Evolutionary conservation across 129 eudicot species (phyloP).

Genomic region (Erigeron canadensis): DNA sequence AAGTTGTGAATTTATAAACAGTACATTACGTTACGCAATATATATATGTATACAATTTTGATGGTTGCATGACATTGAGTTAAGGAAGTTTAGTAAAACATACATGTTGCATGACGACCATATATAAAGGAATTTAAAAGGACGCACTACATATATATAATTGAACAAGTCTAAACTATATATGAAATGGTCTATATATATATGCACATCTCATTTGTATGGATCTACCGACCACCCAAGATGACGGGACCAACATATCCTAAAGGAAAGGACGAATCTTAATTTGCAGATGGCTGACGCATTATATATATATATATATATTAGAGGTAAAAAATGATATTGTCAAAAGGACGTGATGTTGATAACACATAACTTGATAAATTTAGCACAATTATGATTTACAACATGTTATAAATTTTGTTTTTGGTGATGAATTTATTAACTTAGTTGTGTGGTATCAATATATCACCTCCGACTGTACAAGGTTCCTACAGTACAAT

Average conservation of each 20-base stretch:
- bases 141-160: too few species aligned
- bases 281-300: background rate
- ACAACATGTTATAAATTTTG: too few species aligned
- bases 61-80: conserved; percentile 2
- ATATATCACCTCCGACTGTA: too few species aligned
- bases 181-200: conserved; percentile 28
- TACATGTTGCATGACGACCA: conserved; percentile 38
- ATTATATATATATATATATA: background rate
- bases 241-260: conserved; percentile 13
- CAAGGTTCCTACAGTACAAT: too few species aligned
- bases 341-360: too few species aligned
- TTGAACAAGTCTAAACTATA: conserved; percentile 34
- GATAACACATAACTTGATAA: too few species aligned
- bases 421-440: too few species aligned
- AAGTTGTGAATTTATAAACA: conserved; percentile 7
- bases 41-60: background rate
- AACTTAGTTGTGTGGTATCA: too few species aligned
- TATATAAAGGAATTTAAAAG: conserved; percentile 28
- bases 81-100: conserved; percentile 28
- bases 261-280: background rate
- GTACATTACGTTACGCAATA: background rate
- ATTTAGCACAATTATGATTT: too few species aligned
- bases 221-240: conserved; percentile 15
- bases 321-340: too few species aligned
- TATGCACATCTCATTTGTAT: conserved; percentile 26